Evolutionary conservation across 495 filamentous ascomycete genomes (phyloP).

Genomic region (Penicillium ochrochloron): DNA sequence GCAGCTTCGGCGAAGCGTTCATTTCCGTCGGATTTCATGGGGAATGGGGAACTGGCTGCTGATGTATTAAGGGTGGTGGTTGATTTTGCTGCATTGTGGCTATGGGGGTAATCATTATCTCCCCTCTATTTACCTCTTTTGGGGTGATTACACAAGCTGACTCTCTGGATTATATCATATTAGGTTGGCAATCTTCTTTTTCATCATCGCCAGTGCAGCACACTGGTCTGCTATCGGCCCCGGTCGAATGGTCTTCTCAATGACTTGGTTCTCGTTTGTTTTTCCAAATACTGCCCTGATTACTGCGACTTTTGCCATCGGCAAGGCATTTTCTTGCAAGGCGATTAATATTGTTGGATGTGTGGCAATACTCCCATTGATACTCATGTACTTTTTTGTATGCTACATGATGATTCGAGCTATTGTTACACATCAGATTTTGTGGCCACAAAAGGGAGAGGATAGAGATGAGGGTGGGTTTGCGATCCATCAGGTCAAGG

Average conservation of each 20-base stretch:
- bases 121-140: neutral
- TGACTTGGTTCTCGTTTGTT: slow-evolving; percentile 88
- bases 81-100: slow-evolving; percentile 72
- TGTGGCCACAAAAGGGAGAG: slow-evolving; percentile 76
- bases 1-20: slow-evolving; percentile 46
- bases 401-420: slow-evolving; percentile 72
- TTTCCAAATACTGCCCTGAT: slow-evolving; percentile 84
- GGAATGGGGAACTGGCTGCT: slow-evolving; percentile 59
- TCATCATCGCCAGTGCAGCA: slow-evolving; percentile 76
- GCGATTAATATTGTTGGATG: slow-evolving; percentile 71
- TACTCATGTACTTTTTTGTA: slow-evolving; percentile 73
- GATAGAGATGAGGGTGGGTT: slow-evolving; percentile 67
- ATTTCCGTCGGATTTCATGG: slow-evolving; percentile 63
- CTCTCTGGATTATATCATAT: neutral
- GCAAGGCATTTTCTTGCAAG: slow-evolving; percentile 61
- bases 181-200: slow-evolving; percentile 82
- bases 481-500: slow-evolving; percentile 41
- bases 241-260: slow-evolving; percentile 73
- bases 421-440: slow-evolving; percentile 62
- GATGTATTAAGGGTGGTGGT: slow-evolving; percentile 57
- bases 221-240: slow-evolving; percentile 71
- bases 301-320: slow-evolving; percentile 75
- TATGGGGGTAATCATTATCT: slow-evolving; percentile 66
- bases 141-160: slow-evolving; percentile 13
- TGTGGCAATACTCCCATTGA: slow-evolving; percentile 61